Percentiles rank a stretch among this genome's conserved stretches.
Evolutionary conservation across 1,139 yeast species (phyloP).

Genomic region (Pichia sp.): DNA sequence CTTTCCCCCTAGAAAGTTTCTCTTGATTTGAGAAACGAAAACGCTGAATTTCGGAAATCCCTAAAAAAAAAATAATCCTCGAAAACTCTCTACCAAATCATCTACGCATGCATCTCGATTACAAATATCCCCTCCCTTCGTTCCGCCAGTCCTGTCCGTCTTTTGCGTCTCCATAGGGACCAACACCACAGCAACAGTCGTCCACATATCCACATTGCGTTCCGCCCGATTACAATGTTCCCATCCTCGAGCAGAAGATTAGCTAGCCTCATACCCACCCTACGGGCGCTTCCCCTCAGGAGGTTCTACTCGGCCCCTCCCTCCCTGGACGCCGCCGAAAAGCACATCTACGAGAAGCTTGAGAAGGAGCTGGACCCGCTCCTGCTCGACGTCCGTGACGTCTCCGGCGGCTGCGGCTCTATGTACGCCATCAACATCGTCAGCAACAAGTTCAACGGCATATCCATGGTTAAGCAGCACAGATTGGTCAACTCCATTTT

Average conservation of each 20-base stretch:
- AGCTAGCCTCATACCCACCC: background rate
- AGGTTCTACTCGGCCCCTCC: conserved; percentile 5
- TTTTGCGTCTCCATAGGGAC: too few species aligned
- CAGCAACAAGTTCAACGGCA: conserved; percentile 69
- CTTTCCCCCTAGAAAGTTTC: background rate
- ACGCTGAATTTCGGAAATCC: background rate
- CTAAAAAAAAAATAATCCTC: background rate
- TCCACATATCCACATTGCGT: background rate
- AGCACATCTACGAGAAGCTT: conserved; percentile 55
- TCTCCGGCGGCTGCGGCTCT: conserved; percentile 96
- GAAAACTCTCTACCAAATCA: background rate
- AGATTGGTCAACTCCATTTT: conserved; percentile 77
- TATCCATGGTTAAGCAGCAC: conserved; percentile 86
- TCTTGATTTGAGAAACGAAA: background rate
- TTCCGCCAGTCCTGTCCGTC: background rate
- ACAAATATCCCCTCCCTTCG: background rate
- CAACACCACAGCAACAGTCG: too few species aligned
- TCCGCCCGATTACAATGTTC: background rate
- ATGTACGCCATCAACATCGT: conserved; percentile 88
- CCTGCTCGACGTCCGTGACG: conserved; percentile 64
- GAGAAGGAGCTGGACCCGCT: conserved; percentile 53
- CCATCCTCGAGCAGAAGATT: background rate
- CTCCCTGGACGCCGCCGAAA: conserved; percentile 59
- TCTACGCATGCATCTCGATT: background rate
- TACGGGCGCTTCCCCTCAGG: background rate